Evolutionary conservation across 345 rosid genomes (phyloP), one percentile per base, ranked within the genome.

Genomic region (Chamaenerion angustifolium): DNA sequence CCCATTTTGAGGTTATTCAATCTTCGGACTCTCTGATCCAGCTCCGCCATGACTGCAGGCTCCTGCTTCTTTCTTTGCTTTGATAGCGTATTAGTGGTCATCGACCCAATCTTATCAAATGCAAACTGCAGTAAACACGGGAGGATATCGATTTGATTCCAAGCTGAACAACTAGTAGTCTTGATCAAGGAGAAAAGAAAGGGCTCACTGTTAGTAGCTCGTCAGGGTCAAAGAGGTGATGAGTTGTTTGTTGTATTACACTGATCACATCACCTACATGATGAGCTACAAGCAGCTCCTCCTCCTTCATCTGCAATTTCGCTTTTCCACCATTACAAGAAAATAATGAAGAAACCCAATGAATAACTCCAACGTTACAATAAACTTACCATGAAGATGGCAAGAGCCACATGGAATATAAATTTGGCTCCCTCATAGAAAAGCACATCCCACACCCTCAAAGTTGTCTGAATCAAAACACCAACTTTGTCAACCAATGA

Each of bases 21-120:
- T 63, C 95, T 66, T 71, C 94, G 71, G 53, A 83, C 62, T 75
- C 99, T 76, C 75, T 81, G 85, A 65, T 85, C 95, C 16, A 93
- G 88, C 71, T 93, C 99, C 41, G 95, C 96, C 95, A 85, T 75
- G 43, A 93, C 99, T 12, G 95, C 97, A 1, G 95, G 82, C 67
- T 93, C 97, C 66, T 88, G 99, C 69, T 81, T 93, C 67, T 93
- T 93, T 77, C 99, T 74, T 67, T 88, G 82, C 76, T 93, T 93
- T 0, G 95, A 93, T 68, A 93, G 77, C 0, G 87, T 83, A 74
- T 83, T 79, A n/a, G 97, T 85, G 16, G 90, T 85, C 97, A 93
- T 75, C 0, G 85, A 85, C 35, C 99, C 94, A 0, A 88, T 73
- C 61, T 83, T 81, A 70, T 88, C 97, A 47, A 80, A 85, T 4